Percentiles rank a stretch among this genome's conserved stretches.
Conservation (phyloP, 2,329 filamentous ascomycete species). For the Neonectria punicea region DNA sequence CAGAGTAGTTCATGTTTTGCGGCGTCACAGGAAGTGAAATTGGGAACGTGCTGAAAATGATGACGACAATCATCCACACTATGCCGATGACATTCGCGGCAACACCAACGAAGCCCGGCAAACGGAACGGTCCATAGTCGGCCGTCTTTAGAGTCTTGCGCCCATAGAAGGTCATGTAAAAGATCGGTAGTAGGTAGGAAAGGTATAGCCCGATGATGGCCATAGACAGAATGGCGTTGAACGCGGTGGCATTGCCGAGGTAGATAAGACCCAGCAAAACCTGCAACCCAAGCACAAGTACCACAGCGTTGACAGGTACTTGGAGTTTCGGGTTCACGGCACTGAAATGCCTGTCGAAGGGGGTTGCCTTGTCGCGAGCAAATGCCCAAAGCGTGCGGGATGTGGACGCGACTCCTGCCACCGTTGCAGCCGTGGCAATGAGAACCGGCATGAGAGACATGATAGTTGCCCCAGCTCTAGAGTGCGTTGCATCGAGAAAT, state of each 20-base stretch:
- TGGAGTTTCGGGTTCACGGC: slow-evolving; percentile 45
- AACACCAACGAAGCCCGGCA: slow-evolving; percentile 48
- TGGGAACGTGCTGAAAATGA: slow-evolving; percentile 59
- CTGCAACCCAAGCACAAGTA: slow-evolving; percentile 41
- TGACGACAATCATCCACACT: slow-evolving; percentile 55
- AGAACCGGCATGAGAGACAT: slow-evolving; percentile 44
- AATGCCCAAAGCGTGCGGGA: slow-evolving; percentile 54
- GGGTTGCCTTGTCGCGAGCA: slow-evolving; percentile 50
- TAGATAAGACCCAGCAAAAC: slow-evolving; percentile 52
- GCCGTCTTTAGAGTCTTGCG: slow-evolving; percentile 35
- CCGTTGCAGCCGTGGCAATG: slow-evolving; percentile 44
- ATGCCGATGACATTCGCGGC: slow-evolving; percentile 54
- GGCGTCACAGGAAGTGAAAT: slow-evolving; percentile 51
- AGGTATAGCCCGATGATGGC: slow-evolving; percentile 55
- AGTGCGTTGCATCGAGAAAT: slow-evolving; percentile 45
- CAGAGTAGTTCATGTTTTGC: slow-evolving; percentile 59
- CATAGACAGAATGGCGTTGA: slow-evolving; percentile 54
- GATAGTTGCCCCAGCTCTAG: slow-evolving; percentile 38
- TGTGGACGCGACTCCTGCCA: slow-evolving; percentile 49
- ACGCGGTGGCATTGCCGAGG: slow-evolving; percentile 54
- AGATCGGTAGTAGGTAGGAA: slow-evolving; percentile 55
- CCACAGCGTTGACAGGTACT: slow-evolving; percentile 47
- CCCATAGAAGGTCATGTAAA: slow-evolving; percentile 50
- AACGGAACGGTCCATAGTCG: slow-evolving; percentile 40
- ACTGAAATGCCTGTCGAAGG: slow-evolving; percentile 50